Conservation (phyloP, 2,329 filamentous ascomycete genomes). For the Colletotrichum australisinense region DNA sequence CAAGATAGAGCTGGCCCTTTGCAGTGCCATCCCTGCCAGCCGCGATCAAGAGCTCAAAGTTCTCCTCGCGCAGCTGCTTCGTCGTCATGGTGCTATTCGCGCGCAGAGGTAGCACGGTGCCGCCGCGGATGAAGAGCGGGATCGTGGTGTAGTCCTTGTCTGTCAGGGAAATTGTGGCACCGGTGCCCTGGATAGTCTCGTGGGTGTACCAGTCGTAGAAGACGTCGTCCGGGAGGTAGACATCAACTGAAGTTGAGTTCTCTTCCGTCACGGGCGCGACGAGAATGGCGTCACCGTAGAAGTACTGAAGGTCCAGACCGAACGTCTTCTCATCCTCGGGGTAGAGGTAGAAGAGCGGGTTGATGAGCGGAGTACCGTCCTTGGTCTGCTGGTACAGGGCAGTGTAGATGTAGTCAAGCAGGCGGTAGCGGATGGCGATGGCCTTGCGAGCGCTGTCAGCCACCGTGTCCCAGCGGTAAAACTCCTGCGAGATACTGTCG, state of each 20-base stretch:
- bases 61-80: constrained; percentile 68
- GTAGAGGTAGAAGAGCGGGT: constrained; percentile 80
- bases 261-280: constrained; percentile 61
- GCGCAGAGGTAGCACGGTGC: constrained; percentile 73
- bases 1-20: constrained; percentile 76
- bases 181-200: constrained; percentile 34
- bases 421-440: constrained; percentile 78
- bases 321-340: constrained; percentile 61
- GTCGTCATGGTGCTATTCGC: constrained; percentile 71
- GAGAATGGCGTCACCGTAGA: constrained; percentile 60
- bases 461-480: constrained; percentile 76
- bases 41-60: constrained; percentile 79
- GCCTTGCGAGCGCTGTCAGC: constrained; percentile 73
- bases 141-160: constrained; percentile 62
- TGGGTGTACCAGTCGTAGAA: constrained; percentile 67
- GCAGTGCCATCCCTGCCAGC: constrained; percentile 72
- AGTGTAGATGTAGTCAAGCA: constrained; percentile 88
- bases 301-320: constrained; percentile 60
- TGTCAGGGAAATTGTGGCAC: constrained; percentile 27
- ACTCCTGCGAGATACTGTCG: constrained; percentile 66
- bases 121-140: constrained; percentile 76
- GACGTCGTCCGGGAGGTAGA: constrained; percentile 61
- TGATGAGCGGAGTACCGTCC: constrained; percentile 73
- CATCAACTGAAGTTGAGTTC: constrained; percentile 54
- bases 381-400: constrained; percentile 70